These are phyloP conservation scores for Astragalus glycyphyllos DNA, from an alignment of 306 rosid genomes.

Conservation along the genomic window DNA sequence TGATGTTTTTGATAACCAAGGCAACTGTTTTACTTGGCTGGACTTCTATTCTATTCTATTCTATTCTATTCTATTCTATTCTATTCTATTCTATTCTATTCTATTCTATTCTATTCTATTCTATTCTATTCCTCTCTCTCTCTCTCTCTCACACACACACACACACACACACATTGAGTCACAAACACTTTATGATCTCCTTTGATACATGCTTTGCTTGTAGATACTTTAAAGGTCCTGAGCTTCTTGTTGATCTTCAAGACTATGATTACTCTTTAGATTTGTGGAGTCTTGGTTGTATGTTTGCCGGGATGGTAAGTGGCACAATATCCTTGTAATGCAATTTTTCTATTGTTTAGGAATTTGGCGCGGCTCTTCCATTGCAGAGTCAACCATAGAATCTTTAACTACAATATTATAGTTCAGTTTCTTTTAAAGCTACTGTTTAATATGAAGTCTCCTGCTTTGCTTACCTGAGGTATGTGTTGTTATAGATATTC, in stretches of 20 bases:
- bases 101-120: not conserved
- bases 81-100: not conserved
- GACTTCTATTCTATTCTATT: not conserved
- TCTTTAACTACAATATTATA: conserved; percentile 16
- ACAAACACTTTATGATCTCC: conserved; percentile 16
- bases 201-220: conserved; percentile 33
- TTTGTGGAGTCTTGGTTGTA: conserved; percentile 96
- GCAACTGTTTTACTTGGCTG: not conserved
- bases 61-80: not conserved
- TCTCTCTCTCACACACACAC: no score
- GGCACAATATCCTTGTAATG: conserved; percentile 4
- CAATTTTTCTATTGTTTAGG: not conserved
- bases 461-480: conserved; percentile 51
- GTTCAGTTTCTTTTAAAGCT: conserved; percentile 27
- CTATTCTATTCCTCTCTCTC: not conserved
- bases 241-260: conserved; percentile 96
- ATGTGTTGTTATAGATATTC: conserved; percentile 71
- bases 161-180: not conserved
- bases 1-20: not conserved
- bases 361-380: conserved; percentile 12
- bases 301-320: conserved; percentile 97
- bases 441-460: conserved; percentile 35
- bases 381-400: not conserved
- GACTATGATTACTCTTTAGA: conserved; percentile 94
- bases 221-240: conserved; percentile 97